These are phyloP conservation scores for Echium plantagineum DNA, from an alignment of 257 asterid species.

Conservation along the genomic window DNA sequence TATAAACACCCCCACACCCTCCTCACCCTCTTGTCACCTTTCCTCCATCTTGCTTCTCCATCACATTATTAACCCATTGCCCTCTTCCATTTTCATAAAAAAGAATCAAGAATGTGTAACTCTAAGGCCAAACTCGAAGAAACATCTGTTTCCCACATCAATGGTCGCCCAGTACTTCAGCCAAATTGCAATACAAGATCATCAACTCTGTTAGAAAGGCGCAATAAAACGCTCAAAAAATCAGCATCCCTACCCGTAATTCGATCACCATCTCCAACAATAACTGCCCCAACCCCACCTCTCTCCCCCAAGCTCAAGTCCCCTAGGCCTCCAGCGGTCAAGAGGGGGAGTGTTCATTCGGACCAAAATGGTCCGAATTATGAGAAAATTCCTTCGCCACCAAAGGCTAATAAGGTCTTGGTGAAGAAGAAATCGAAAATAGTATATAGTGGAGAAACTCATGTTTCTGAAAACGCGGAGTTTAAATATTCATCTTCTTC, in stretches of 20 bases:
- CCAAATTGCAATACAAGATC: constrained; percentile 34
- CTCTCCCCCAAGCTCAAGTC: constrained; percentile 32
- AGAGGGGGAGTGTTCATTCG: too few species aligned
- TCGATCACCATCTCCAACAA: neutral
- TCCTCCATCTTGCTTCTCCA: neutral
- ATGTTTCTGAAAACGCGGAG: neutral
- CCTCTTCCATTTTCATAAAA: neutral
- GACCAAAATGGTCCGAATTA: constrained; percentile 10
- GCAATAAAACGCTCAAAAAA: constrained; percentile 27
- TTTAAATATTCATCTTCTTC: constrained; percentile 29
- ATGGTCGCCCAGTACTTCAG: constrained; percentile 35
- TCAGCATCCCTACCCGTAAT: constrained; percentile 8
- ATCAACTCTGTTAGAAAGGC: constrained; percentile 40
- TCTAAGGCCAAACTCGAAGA: too few species aligned
- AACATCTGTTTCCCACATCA: constrained; percentile 21
- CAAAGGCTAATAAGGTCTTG: neutral
- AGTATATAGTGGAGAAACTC: constrained; percentile 2
- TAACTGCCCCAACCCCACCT: constrained; percentile 17
- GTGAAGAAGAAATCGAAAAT: constrained; percentile 30
- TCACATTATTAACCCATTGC: neutral
- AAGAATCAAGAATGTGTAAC: constrained; percentile 27
- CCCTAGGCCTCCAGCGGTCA: constrained; percentile 30
- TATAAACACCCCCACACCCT: constrained; percentile 10
- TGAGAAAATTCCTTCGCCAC: constrained; percentile 16
- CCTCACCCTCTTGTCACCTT: constrained; percentile 7